A percentile compares a stretch with the other conserved stretches of the same genome.
Evolutionary conservation across 768 basidiomycete species (phyloP).

Genomic region (Lentinus brumalis): DNA sequence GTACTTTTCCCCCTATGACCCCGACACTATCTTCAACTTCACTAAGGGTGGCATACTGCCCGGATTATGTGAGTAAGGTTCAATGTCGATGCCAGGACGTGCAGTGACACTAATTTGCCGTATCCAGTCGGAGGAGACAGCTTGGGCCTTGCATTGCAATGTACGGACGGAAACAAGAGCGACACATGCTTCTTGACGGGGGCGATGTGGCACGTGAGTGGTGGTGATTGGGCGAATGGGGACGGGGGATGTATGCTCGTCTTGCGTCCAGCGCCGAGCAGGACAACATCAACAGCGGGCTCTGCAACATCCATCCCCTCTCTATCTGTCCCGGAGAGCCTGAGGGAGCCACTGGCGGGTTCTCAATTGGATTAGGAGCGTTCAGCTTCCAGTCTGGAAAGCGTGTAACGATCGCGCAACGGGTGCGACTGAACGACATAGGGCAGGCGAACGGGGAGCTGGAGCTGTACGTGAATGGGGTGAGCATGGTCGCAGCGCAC

Average conservation of each 20-base stretch:
- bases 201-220: constrained; percentile 78
- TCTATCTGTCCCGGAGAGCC: constrained; percentile 61
- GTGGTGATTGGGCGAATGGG: no score
- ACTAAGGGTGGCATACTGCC: constrained; percentile 72
- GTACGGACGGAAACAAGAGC: constrained; percentile 66
- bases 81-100: no score
- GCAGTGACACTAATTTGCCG: neutral
- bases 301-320: constrained; percentile 49
- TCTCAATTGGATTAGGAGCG: constrained; percentile 67
- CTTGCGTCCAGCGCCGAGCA: constrained; percentile 46
- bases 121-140: constrained; percentile 57
- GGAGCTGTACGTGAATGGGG: constrained; percentile 64
- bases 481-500: constrained; percentile 58
- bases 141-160: constrained; percentile 54
- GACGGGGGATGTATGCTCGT: constrained; percentile 49
- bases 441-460: constrained; percentile 73
- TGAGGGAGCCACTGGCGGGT: no score
- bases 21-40: constrained; percentile 71
- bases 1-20: constrained; percentile 57
- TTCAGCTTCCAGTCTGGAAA: constrained; percentile 63
- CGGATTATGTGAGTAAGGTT: constrained; percentile 57
- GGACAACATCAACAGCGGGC: constrained; percentile 51
- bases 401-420: constrained; percentile 69
- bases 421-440: constrained; percentile 73
- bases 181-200: constrained; percentile 65